Evolutionary conservation across 1,284 basidiomycete genomes (phyloP), one percentile per base, ranked within the genome.

Genomic region (Heterobasidion annosum): DNA sequence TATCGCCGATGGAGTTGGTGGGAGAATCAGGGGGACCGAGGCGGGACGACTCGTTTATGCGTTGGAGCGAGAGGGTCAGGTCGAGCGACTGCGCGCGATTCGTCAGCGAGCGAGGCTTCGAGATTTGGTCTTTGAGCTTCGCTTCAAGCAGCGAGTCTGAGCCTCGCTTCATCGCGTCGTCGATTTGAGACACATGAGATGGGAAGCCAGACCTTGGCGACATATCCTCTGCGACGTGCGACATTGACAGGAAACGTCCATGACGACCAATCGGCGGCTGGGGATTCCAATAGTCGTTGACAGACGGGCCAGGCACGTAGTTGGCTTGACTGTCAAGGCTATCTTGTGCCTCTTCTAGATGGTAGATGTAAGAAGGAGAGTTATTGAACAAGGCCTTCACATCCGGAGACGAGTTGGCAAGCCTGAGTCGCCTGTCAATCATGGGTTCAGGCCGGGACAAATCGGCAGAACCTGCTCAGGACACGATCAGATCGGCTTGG

Each of bases 381-480:
- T 91, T 77, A 58, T 83, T 92, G 72, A 98, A 98, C 57, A 98
- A 70, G 0, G 95, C 93, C 70, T 98, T 98, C 57, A 98, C 94
- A 64, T 98, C 93, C 0, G 93, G 91, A 3, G 93, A 91, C 8
- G 92, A 93, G 60, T 85, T 91, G 9, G 91, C 91, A 56, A 94
- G 74, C 50, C 92, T 82, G 51, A 93, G 74, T 48, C 91, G 76
- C 53, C 90, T 79, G 65, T 91, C 89, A 13, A 82, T 81, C 64
- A 83, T 79, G 42, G 82, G 74, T 63, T 90, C 87, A 48, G 82
- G 76, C 49, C 82, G 79, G 34, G 82, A 84, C 66, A 88, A 71
- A 60, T 89, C 88, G 59, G 87, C 83, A 13, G 87, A 89, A 69
- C 89, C 86, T 88, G 57, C 43, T 18, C 16, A 43, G 18, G 6